Evolutionary conservation across 2,329 filamentous ascomycete genomes (phyloP).

Genomic region (Aspergillus pseudoglaucus): DNA sequence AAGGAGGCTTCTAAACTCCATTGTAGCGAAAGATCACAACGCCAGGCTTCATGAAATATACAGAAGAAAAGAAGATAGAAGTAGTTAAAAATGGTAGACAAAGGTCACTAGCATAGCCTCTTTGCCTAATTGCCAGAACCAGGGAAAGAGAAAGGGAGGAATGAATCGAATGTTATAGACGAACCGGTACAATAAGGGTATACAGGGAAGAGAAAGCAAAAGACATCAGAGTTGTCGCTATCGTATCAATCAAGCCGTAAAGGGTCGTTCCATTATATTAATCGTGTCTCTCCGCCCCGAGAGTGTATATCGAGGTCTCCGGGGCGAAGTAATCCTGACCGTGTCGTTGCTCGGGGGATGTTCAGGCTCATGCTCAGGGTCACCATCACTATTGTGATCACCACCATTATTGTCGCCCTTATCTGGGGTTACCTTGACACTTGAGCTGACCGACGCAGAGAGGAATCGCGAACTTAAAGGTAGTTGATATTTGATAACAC

Average conservation of each 20-base stretch:
- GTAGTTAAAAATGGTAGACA: too few species aligned
- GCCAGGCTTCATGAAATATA: too few species aligned
- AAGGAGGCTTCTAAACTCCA: too few species aligned
- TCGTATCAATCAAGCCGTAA: conserved; percentile 25
- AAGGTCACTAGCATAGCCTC: too few species aligned
- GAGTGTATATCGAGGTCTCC: conserved; percentile 7
- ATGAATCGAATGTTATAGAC: conserved; percentile 3
- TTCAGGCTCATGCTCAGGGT: conserved; percentile 10
- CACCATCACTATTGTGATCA: conserved; percentile 13
- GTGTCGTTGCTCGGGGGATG: conserved; percentile 23
- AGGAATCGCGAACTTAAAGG: conserved; percentile 51
- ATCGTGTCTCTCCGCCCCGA: conserved; percentile 6
- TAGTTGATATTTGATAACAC: conserved; percentile 75
- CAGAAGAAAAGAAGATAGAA: too few species aligned
- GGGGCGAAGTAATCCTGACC: conserved; percentile 14
- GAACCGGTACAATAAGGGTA: conserved; percentile 2
- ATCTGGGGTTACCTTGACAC: conserved; percentile 33
- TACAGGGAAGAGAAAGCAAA: conserved; percentile 4
- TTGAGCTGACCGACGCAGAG: conserved; percentile 44
- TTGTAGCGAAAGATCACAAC: too few species aligned
- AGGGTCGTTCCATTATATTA: conserved; percentile 17
- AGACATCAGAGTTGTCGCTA: conserved; percentile 8
- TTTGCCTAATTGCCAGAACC: background rate
- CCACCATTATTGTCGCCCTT: conserved; percentile 27
- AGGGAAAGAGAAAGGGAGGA: conserved; percentile 1